phyloP scores from a whole-genome alignment of 1,139 yeast species.

The Suhomyces bokatorum region DNA sequence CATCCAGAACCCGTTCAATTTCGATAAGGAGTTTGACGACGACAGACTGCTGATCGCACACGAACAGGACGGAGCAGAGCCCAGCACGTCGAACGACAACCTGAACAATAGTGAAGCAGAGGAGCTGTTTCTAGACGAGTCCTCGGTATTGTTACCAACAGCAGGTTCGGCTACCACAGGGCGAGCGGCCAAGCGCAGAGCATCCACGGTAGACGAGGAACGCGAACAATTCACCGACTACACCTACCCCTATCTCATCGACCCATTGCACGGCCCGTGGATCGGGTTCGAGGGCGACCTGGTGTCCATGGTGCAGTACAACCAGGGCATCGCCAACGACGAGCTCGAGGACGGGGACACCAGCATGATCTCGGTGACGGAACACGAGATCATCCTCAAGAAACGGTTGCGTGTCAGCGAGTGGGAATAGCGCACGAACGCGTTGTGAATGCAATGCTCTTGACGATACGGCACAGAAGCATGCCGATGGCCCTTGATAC shows the following conservation, averaged over 20 bases:
- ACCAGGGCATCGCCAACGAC: slow-evolving; percentile 14
- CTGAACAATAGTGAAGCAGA: slow-evolving; percentile 13
- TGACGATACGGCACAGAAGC: slow-evolving; percentile 8
- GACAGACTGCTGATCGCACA: slow-evolving; percentile 22
- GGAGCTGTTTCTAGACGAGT: slow-evolving; percentile 26
- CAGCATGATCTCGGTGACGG: slow-evolving; percentile 23
- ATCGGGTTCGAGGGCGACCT: slow-evolving; percentile 57
- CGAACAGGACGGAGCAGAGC: slow-evolving; percentile 9
- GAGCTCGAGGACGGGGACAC: slow-evolving; percentile 28
- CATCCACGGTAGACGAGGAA: slow-evolving; percentile 57
- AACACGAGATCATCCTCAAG: slow-evolving; percentile 28
- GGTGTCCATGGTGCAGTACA: slow-evolving; percentile 42
- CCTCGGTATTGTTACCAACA: slow-evolving; percentile 27
- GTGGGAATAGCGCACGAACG: slow-evolving; percentile 38
- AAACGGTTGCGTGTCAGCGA: slow-evolving; percentile 42
- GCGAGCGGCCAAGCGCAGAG: slow-evolving; percentile 24
- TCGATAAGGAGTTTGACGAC: slow-evolving; percentile 46
- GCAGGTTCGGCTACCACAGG: slow-evolving; percentile 11
- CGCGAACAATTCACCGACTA: slow-evolving; percentile 53
- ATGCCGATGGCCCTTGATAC: neutral
- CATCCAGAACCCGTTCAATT: slow-evolving; percentile 47
- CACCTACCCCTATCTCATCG: slow-evolving; percentile 49
- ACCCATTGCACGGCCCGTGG: slow-evolving; percentile 58
- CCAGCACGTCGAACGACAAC: slow-evolving; percentile 8
- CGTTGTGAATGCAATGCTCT: neutral